phyloP scores from a whole-genome alignment of 352 stramenopile genomes.

The Pythium folliculosum region DNA sequence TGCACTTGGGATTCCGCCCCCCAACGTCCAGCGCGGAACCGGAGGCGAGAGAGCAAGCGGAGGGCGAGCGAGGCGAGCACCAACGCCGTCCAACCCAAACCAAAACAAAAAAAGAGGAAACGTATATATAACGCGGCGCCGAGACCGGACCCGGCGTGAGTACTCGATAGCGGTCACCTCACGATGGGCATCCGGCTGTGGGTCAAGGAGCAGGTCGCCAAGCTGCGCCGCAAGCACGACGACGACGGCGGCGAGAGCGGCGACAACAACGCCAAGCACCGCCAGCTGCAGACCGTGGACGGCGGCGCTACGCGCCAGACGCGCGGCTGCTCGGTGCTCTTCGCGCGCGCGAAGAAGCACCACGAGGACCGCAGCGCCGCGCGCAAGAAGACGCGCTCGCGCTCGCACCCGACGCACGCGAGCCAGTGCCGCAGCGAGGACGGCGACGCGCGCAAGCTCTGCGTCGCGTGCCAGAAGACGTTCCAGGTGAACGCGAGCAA shows the following conservation, averaged over 20 bases:
- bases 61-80: too few relatives aligned
- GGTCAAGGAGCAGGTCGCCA: constrained; percentile 31
- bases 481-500: constrained; percentile 30
- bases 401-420: constrained; percentile 15
- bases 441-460: constrained; percentile 17
- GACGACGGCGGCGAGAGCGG: constrained; percentile 3
- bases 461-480: constrained; percentile 13
- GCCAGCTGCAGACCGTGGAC: constrained; percentile 22
- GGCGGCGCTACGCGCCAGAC: constrained; percentile 1
- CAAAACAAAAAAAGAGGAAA: neutral
- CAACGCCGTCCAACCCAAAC: too few relatives aligned
- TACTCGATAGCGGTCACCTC: neutral
- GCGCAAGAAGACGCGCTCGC: constrained; percentile 22
- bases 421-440: constrained; percentile 15
- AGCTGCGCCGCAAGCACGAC: constrained; percentile 27
- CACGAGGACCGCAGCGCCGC: constrained; percentile 13
- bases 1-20: constrained; percentile 33
- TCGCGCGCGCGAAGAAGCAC: constrained; percentile 27
- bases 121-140: neutral
- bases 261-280: constrained; percentile 14
- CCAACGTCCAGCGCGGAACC: constrained; percentile 11
- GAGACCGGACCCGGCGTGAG: neutral
- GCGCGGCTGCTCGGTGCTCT: constrained; percentile 27
- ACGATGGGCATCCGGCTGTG: constrained; percentile 30
- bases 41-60: neutral